Evolutionary conservation across 495 filamentous ascomycete genomes (phyloP).

Genomic region (Bryoglossum gracile): DNA sequence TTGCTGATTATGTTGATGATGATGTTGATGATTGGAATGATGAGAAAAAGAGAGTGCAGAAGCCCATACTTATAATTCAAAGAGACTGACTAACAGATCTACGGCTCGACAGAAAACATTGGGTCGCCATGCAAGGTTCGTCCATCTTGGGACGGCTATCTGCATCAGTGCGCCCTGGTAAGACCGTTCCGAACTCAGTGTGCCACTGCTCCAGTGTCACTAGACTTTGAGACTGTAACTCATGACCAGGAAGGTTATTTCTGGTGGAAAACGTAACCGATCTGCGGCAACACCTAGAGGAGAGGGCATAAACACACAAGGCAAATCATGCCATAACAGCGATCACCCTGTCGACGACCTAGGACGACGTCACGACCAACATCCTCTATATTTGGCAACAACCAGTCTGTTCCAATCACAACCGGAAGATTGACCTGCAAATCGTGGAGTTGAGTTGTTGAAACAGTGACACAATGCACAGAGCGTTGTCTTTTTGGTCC

Average conservation of each 20-base stretch:
- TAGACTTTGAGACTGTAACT: slow-evolving; percentile 4
- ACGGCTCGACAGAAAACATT: neutral
- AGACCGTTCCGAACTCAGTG: slow-evolving; percentile 8
- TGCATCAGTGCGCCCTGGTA: neutral
- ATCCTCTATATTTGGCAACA: slow-evolving; percentile 2
- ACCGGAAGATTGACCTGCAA: neutral
- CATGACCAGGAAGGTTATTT: slow-evolving; percentile 7
- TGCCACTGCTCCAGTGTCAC: neutral
- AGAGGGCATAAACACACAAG: too few relatives aligned
- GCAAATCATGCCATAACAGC: slow-evolving; percentile 11
- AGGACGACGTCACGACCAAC: slow-evolving; percentile 2
- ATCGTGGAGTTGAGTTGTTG: neutral
- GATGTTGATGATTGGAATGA: slow-evolving; percentile 17
- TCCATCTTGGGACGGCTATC: neutral
- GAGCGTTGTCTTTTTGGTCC: slow-evolving; percentile 3
- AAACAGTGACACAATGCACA: slow-evolving; percentile 14
- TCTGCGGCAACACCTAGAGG: slow-evolving; percentile 18
- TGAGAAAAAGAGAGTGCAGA: neutral
- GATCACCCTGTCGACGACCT: slow-evolving; percentile 1
- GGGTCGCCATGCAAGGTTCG: neutral
- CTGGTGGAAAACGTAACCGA: slow-evolving; percentile 9
- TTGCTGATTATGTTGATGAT: slow-evolving; percentile 4
- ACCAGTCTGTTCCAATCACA: slow-evolving; percentile 2
- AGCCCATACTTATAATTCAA: slow-evolving; percentile 19
- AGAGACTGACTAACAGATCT: neutral